A percentile compares a stretch with the other conserved stretches of the same genome.
phyloP scores from a whole-genome alignment of 1,284 basidiomycete species.

The Ustilago xerochloae region DNA sequence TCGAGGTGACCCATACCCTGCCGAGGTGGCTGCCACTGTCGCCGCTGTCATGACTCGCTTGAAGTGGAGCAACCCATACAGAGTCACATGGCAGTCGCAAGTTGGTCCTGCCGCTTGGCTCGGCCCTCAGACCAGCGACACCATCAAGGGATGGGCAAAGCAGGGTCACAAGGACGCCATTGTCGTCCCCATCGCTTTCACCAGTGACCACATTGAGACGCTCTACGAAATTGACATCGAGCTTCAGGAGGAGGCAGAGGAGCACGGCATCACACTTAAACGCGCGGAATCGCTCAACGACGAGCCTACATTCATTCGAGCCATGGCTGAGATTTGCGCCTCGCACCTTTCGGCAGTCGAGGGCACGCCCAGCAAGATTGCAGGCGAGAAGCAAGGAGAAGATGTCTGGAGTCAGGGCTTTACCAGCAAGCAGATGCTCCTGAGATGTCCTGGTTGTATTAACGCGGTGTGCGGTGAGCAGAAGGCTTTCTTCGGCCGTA shows the following conservation, averaged over 20 bases:
- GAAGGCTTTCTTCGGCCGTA: constrained; percentile 81
- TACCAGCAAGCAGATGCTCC: constrained; percentile 82
- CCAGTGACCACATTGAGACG: constrained; percentile 98
- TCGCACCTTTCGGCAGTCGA: constrained; percentile 74
- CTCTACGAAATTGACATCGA: constrained; percentile 96
- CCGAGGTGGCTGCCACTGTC: constrained; percentile 92
- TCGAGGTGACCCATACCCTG: constrained; percentile 94
- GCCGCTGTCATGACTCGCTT: constrained; percentile 63
- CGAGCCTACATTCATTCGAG: constrained; percentile 96
- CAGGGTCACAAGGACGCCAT: constrained; percentile 87
- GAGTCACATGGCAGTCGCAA: constrained; percentile 97
- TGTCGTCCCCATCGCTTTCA: constrained; percentile 96
- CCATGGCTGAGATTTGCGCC: constrained; percentile 90
- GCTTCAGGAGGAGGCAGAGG: constrained; percentile 79
- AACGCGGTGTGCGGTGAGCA: constrained; percentile 86
- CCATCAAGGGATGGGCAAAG: constrained; percentile 90
- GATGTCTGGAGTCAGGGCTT: constrained; percentile 60
- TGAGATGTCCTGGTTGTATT: constrained; percentile 92
- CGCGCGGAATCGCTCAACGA: constrained; percentile 97
- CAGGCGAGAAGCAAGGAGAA: constrained; percentile 37
- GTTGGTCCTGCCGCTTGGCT: constrained; percentile 98
- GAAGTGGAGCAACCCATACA: constrained; percentile 72
- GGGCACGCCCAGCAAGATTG: constrained; percentile 26
- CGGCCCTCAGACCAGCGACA: constrained; percentile 93
- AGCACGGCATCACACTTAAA: constrained; percentile 90